phyloP scores from a whole-genome alignment of 1,284 basidiomycete species.

The Apiotrichum akiyoshidainum region DNA sequence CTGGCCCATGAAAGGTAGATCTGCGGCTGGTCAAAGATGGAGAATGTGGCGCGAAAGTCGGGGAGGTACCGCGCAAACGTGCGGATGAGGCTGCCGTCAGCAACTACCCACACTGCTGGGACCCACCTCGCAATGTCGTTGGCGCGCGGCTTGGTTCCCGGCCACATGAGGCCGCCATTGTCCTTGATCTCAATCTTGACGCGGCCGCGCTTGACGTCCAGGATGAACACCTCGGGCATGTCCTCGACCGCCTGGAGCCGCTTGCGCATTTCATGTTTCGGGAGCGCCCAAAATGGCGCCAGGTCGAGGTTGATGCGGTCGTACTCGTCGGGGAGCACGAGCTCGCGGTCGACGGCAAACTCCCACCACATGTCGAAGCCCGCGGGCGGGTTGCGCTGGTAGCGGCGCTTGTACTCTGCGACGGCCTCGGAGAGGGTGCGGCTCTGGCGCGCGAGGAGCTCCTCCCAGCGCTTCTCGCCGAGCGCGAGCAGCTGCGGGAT shows the following conservation, averaged over 20 bases:
- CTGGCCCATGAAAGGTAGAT: constrained; percentile 52
- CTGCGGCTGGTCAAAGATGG: constrained; percentile 54
- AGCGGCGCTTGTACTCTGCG: constrained; percentile 69
- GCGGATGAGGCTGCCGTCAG: constrained; percentile 35
- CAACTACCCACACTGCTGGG: neutral
- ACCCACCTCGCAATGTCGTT: constrained; percentile 34
- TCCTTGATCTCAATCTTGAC: constrained; percentile 34
- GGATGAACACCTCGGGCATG: constrained; percentile 44
- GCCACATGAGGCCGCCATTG: constrained; percentile 40
- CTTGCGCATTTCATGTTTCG: constrained; percentile 65
- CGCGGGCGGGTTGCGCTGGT: constrained; percentile 70
- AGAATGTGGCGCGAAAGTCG: constrained; percentile 50
- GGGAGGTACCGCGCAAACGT: constrained; percentile 47
- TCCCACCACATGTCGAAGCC: constrained; percentile 87
- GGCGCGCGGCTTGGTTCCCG: constrained; percentile 40
- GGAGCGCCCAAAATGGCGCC: constrained; percentile 71
- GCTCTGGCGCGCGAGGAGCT: constrained; percentile 68
- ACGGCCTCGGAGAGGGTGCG: constrained; percentile 69
- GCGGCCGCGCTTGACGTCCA: constrained; percentile 35
- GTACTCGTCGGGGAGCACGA: constrained; percentile 84
- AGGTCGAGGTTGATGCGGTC: constrained; percentile 75
- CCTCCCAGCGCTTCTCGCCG: constrained; percentile 67
- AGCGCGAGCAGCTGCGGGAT: constrained; percentile 72
- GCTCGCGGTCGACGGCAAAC: constrained; percentile 66
- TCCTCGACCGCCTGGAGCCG: constrained; percentile 58